Evolutionary conservation across 129 eudicot species (phyloP).

Genomic region (Artemisia argyi): DNA sequence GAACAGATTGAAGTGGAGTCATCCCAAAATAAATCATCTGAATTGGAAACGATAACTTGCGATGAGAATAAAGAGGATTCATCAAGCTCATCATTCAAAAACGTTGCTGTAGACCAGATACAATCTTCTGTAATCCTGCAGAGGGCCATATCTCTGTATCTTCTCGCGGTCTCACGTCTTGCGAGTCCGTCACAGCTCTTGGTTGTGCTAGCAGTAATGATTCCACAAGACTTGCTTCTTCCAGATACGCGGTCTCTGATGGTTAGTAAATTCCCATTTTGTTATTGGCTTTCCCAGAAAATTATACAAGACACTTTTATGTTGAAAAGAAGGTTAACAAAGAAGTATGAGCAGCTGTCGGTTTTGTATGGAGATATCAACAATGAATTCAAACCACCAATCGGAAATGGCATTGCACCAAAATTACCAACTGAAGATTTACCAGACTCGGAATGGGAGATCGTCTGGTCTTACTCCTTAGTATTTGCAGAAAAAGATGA

Average conservation of each 20-base stretch:
- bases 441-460: conserved; percentile 47
- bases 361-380: too few relatives aligned
- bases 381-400: conserved; percentile 27
- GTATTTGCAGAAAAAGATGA: conserved; percentile 31
- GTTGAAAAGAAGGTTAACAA: conserved; percentile 49
- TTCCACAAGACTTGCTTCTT: too few relatives aligned
- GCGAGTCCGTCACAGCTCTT: conserved; percentile 18
- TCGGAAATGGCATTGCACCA: conserved; percentile 1
- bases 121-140: conserved; percentile 9
- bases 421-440: conserved; percentile 23
- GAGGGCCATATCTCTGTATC: conserved; percentile 20
- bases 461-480: conserved; percentile 30
- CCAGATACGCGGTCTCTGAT: too few relatives aligned
- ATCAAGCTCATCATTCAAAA: conserved; percentile 15
- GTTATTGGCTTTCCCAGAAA: conserved; percentile 39
- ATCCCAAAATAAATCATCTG: conserved; percentile 24
- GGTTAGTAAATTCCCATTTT: not conserved
- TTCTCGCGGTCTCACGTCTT: conserved; percentile 8
- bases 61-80: conserved; percentile 27
- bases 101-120: conserved; percentile 22
- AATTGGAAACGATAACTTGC: conserved; percentile 22
- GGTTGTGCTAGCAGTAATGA: conserved; percentile 22
- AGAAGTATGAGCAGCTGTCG: too few relatives aligned
- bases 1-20: conserved; percentile 24
- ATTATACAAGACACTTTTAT: conserved; percentile 52